phyloP scores from a whole-genome alignment of 371 early-diverging fungal species.

The Haplosporangium sp. region DNA sequence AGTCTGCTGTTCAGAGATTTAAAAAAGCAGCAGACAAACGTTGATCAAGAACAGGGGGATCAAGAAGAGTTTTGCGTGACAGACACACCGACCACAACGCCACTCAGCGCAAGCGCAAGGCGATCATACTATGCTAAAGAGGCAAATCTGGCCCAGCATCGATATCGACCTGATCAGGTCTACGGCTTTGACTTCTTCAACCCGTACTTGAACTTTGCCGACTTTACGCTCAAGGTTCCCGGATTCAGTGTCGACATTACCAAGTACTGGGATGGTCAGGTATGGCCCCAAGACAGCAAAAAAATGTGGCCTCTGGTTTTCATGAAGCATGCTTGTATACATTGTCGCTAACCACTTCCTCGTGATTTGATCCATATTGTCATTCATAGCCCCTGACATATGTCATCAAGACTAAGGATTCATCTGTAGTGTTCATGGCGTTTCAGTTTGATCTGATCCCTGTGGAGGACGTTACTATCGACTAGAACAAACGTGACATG shows the following conservation, averaged over 20 bases:
- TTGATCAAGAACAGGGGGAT: neutral
- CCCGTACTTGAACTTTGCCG: constrained; percentile 70
- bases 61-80: constrained; percentile 20
- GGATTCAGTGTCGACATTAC: constrained; percentile 68
- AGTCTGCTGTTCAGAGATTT: constrained; percentile 15
- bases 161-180: constrained; percentile 60
- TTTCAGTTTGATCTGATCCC: constrained; percentile 67
- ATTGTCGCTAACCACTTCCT: neutral
- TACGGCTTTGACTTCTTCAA: constrained; percentile 79
- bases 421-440: constrained; percentile 63
- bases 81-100: constrained; percentile 16
- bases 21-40: neutral
- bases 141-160: constrained; percentile 54
- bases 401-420: constrained; percentile 62
- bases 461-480: constrained; percentile 29
- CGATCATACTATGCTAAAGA: constrained; percentile 30
- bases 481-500: constrained; percentile 11
- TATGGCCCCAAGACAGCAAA: constrained; percentile 2
- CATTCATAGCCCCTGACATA: constrained; percentile 65
- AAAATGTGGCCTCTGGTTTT: neutral
- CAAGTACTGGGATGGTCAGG: constrained; percentile 78
- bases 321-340: neutral
- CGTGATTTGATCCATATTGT: neutral
- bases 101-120: constrained; percentile 12
- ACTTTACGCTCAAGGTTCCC: constrained; percentile 66